These are phyloP conservation scores for Terana coerulea DNA, from an alignment of 768 basidiomycete species.

Conservation along the genomic window DNA sequence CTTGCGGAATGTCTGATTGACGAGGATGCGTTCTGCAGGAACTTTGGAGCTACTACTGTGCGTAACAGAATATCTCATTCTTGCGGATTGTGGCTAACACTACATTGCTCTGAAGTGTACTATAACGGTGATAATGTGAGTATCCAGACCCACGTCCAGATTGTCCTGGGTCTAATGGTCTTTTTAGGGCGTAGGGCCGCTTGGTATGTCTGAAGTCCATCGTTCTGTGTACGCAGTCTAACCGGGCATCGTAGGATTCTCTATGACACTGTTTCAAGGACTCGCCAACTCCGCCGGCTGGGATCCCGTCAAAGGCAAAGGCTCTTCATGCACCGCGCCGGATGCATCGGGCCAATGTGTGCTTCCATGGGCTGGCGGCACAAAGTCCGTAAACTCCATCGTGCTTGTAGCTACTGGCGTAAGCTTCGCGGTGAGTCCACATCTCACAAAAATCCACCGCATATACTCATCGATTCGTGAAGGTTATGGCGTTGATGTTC, in stretches of 20 bases:
- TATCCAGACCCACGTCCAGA: not conserved
- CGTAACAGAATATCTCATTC: constrained; percentile 21
- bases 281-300: constrained; percentile 70
- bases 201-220: constrained; percentile 26
- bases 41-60: constrained; percentile 79
- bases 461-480: not conserved
- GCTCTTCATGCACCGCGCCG: constrained; percentile 58
- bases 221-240: not conserved
- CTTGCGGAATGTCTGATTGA: not conserved
- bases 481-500: constrained; percentile 80
- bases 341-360: constrained; percentile 71
- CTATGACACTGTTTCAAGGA: constrained; percentile 71
- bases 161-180: not conserved
- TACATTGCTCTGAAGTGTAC: constrained; percentile 48
- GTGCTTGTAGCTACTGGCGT: constrained; percentile 76
- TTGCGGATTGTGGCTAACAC: not conserved
- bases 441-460: no score
- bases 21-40: constrained; percentile 32
- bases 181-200: constrained; percentile 61
- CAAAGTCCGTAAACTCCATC: constrained; percentile 70
- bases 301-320: constrained; percentile 66
- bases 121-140: constrained; percentile 80
- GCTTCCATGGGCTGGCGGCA: constrained; percentile 70
- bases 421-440: constrained; percentile 64
- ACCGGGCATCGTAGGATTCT: constrained; percentile 39